phyloP scores from a whole-genome alignment of 2,329 filamentous ascomycete genomes.

The Dactylellina drechsleri region DNA sequence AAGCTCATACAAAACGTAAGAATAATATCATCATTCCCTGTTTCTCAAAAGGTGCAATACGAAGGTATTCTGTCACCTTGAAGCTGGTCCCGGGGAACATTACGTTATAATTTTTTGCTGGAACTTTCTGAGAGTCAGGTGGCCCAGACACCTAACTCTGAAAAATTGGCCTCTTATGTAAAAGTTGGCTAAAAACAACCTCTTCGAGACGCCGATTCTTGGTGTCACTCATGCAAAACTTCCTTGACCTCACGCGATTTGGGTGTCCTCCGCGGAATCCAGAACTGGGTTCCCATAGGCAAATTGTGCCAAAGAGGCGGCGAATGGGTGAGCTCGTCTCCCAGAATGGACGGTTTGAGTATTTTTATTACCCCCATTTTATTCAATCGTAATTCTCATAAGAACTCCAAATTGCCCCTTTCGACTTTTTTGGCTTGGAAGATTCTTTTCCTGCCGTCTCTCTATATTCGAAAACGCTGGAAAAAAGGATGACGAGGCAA shows the following conservation, averaged over 20 bases:
- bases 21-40: slow-evolving; percentile 45
- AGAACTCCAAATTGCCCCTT: slow-evolving; percentile 45
- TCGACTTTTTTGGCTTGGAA: slow-evolving; percentile 34
- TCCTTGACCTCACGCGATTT: slow-evolving; percentile 19
- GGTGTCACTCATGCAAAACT: slow-evolving; percentile 4
- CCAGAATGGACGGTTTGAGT: slow-evolving; percentile 16
- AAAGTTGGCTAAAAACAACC: slow-evolving; percentile 54
- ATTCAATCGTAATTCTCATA: slow-evolving; percentile 53
- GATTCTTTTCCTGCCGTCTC: slow-evolving; percentile 25
- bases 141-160: slow-evolving; percentile 30
- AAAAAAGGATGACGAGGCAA: slow-evolving; percentile 30
- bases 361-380: slow-evolving; percentile 55
- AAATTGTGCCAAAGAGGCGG: slow-evolving; percentile 35
- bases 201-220: slow-evolving; percentile 53
- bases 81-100: slow-evolving; percentile 37
- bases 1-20: slow-evolving; percentile 49
- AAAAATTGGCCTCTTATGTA: slow-evolving; percentile 40
- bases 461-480: slow-evolving; percentile 3
- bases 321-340: slow-evolving; percentile 38
- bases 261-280: slow-evolving; percentile 40
- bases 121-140: slow-evolving; percentile 38
- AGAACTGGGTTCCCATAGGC: slow-evolving; percentile 14
- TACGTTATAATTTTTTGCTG: slow-evolving; percentile 36
- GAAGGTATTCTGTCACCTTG: slow-evolving; percentile 28
- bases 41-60: slow-evolving; percentile 36